Evolutionary conservation across 257 asterid genomes (phyloP), one percentile per base, ranked within the genome.

Genomic region (Primulina tabacum): DNA sequence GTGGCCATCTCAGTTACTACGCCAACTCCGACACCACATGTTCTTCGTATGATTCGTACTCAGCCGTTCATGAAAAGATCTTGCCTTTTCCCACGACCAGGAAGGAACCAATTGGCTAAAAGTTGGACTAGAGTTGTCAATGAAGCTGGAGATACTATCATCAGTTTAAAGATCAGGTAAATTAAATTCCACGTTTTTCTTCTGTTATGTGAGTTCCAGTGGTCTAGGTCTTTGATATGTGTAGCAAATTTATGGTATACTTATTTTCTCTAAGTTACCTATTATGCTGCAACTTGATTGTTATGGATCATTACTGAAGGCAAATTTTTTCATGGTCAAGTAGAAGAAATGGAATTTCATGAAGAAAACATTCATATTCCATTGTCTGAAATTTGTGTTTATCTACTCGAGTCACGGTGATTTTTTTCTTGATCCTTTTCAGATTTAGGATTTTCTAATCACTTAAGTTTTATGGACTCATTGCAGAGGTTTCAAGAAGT

Each of bases 121-220:
- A 82, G 77, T 33, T 77, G 83, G 90, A 85, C 97, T 50, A 67
- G 76, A 21, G 64, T 88, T 58, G 60, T 79, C 77, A 91, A 88
- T 75, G 96, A 89, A 67, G 79, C 64, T 80, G 97, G 97, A 47
- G 79, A 89, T 75, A 80, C 77, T 74, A 71, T 85, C 79, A 80
- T 89, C 85, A 82, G 83, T 81, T 87, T 94, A 32, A 91, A 86
- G 76, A 81, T 89, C 85, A 89, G 96, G 99, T 90, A 76, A 52
- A 60, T 56, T 32, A n/a, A n/a, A 71, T 12, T 43, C n/a, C 53
- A 43, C n/a, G 12, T 4, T 11, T 43, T 43, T 43, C n/a, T 1
- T 40, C 8, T 12, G 7, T 2, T 14, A 20, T 69, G 40, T 47
- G 57, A 67, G 21, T 53, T 72, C 53, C 37, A 28, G 59, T 43